Base-by-base conservation (phyloP, 768 basidiomycete genomes). In the Amanita rubescens region DNA sequence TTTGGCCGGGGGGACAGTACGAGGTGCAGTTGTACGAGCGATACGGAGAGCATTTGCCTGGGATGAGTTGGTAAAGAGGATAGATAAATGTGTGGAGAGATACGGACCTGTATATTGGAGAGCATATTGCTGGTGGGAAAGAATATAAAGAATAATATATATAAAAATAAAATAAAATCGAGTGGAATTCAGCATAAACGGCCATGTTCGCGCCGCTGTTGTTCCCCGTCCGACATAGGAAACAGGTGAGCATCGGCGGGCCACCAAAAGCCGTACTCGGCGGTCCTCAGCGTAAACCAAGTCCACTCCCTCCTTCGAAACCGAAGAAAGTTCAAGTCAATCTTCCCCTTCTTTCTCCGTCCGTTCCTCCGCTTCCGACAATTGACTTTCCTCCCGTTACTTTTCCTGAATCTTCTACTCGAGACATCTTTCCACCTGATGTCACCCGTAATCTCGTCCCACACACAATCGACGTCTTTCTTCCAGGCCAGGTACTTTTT, bases 181-280 rank as follows among this genome's bases (percentile, higher is more conserved):
- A 82, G n/a, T n/a, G n/a, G n/a, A n/a, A n/a, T 82, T 1, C 71
- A 66, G 43, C 78, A 80, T 30, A 37, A 22, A 7, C 43, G 43
- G 24, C 44, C 44, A 46, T 46, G 44, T 46, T 75, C 1, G 69
- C 84, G 78, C 61, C 60, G 75, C 74, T 66, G 22, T 72, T 66
- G 39, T 59, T 62, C 14, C 76, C 78, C 6, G 79, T 77, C 25
- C 71, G 85, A 52, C 85, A 75, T 62, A 75, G 85, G 65, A 76
- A 87, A 39, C 79, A 87, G 53, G 77, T 85, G 41, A 88, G 84
- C 63, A 80, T 87, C 38, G 90, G 90, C 11, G 90, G 90, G 6
- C 90, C 90, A n/a, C 90, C 90, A 8, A 93, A 92, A 65, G 90
- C 90, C 0, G 77, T 82, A 0, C 70, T 93, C 2, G 90, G 90